These are phyloP conservation scores for Monilinia laxa DNA, from an alignment of 2,329 filamentous ascomycete species.

Conservation along the genomic window DNA sequence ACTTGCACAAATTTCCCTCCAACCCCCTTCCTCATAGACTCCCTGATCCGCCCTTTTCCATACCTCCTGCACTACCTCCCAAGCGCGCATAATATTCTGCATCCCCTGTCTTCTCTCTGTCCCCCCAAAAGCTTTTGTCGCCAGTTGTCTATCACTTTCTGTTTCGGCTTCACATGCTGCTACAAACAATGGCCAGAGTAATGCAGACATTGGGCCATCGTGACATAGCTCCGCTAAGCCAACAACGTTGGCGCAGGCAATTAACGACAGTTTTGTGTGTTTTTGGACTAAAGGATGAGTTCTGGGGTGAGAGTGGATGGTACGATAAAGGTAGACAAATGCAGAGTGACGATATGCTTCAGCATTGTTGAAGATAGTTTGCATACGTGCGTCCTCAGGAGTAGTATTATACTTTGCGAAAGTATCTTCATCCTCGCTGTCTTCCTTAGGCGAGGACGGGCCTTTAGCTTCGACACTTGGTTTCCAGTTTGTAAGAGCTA, in stretches of 20 bases:
- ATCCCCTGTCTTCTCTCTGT: conserved; percentile 60
- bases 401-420: conserved; percentile 12
- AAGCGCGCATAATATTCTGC: conserved; percentile 62
- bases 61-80: conserved; percentile 60
- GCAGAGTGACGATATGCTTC: conserved; percentile 52
- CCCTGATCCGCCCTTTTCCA: conserved; percentile 53
- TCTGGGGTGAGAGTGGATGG: conserved; percentile 46
- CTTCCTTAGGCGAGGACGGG: conserved; percentile 10
- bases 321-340: conserved; percentile 47
- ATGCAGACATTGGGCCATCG: conserved; percentile 58
- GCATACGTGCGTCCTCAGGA: conserved; percentile 28
- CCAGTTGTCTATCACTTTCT: conserved; percentile 51
- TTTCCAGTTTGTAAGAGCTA: conserved; percentile 55
- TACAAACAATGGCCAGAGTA: conserved; percentile 65
- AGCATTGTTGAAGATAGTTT: conserved; percentile 46
- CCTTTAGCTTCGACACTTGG: conserved; percentile 49
- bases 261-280: conserved; percentile 51
- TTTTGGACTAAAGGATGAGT: conserved; percentile 52
- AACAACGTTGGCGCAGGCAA: conserved; percentile 56
- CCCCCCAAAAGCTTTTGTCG: conserved; percentile 52
- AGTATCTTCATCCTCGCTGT: conserved; percentile 13
- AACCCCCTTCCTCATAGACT: conserved; percentile 36
- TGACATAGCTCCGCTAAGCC: conserved; percentile 42
- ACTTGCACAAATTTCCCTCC: conserved; percentile 56
- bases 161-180: conserved; percentile 58